Evolutionary conservation across 164 flowering plant genomes (phyloP), one percentile per base, ranked within the genome.

Genomic region (Tetracentron sinense): DNA sequence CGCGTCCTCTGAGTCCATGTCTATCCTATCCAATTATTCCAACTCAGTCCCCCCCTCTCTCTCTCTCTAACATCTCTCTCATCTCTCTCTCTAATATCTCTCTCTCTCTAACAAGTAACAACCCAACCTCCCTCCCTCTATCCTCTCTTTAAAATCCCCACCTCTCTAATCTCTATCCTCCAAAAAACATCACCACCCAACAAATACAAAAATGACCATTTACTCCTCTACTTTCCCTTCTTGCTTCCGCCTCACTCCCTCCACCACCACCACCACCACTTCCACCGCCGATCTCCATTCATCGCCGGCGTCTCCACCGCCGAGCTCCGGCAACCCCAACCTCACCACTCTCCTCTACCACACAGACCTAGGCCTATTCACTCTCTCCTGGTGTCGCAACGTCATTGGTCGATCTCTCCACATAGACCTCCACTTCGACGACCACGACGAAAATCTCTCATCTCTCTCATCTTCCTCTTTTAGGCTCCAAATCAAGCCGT

Each of bases 341-440:
- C 75, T 85, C 58, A 76, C 86, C 54, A 85, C 96, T 23, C 79
- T 70, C 66, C 67, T 91, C 60, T 91, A 91, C 83, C 63, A 77
- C 48, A 89, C 93, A 15, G 52, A 73, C 22, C 60, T 77, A 7
- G 97, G 96, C 51, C 62, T 81, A 44, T 73, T 82, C 65, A 73
- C 87, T 21, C 80, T 91, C 67, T 80, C 96, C 17, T 91, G 97
- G 97, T 82, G 82, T 10, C 78, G 81, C 26, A 70, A 71, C 68
- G 57, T 85, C 68, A 55, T 87, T 30, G 81, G 88, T 69, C 82
- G 80, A 56, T 71, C 86, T 31, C 82, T 88, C 70, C 79, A 75
- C 62, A 75, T 88, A 52, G 67, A 78, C 50, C 75, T 80, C 67
- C 80, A 65, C 64, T 67, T 63, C 59, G 25, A 65, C 61, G 49